Evolutionary conservation across 2,329 filamentous ascomycete species (phyloP).

Genomic region (Cladosporium sp.): DNA sequence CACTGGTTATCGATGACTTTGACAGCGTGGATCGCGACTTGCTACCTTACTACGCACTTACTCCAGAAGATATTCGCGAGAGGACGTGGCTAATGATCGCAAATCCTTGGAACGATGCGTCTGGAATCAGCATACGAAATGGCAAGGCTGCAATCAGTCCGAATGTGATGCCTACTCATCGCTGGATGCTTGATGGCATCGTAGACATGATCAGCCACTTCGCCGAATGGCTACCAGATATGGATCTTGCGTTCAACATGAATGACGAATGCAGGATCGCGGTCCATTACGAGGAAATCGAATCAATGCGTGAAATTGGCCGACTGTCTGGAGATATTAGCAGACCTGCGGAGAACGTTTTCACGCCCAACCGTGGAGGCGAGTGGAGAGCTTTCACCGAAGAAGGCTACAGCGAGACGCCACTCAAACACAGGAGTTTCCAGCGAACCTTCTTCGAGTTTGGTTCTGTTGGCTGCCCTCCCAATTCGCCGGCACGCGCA

Average conservation of each 20-base stretch:
- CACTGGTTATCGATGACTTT: slow-evolving; percentile 61
- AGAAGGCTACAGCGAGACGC: slow-evolving; percentile 33
- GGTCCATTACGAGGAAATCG: slow-evolving; percentile 52
- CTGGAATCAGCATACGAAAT: slow-evolving; percentile 58
- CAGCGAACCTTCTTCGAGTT: slow-evolving; percentile 40
- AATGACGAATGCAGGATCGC: slow-evolving; percentile 62
- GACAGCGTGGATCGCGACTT: slow-evolving; percentile 61
- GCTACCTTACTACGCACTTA: slow-evolving; percentile 56
- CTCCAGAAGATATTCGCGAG: slow-evolving; percentile 53
- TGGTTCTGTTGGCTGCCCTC: slow-evolving; percentile 57
- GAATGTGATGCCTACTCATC: slow-evolving; percentile 57
- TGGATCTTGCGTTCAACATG: slow-evolving; percentile 65
- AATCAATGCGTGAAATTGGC: slow-evolving; percentile 40
- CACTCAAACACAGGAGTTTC: slow-evolving; percentile 37
- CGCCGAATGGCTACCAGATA: slow-evolving; percentile 58
- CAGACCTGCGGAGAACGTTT: slow-evolving; percentile 31
- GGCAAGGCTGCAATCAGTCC: slow-evolving; percentile 54
- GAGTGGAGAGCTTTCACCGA: slow-evolving; percentile 43
- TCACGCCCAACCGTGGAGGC: slow-evolving; percentile 42
- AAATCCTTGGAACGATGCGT: slow-evolving; percentile 57
- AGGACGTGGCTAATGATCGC: slow-evolving; percentile 56
- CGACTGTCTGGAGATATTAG: slow-evolving; percentile 28
- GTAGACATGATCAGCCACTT: slow-evolving; percentile 58
- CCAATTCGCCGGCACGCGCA: slow-evolving; percentile 61
- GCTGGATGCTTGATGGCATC: slow-evolving; percentile 61